Evolutionary conservation across 1,139 yeast genomes (phyloP), one percentile per base, ranked within the genome.

Genomic region (Spathaspora sp.): DNA sequence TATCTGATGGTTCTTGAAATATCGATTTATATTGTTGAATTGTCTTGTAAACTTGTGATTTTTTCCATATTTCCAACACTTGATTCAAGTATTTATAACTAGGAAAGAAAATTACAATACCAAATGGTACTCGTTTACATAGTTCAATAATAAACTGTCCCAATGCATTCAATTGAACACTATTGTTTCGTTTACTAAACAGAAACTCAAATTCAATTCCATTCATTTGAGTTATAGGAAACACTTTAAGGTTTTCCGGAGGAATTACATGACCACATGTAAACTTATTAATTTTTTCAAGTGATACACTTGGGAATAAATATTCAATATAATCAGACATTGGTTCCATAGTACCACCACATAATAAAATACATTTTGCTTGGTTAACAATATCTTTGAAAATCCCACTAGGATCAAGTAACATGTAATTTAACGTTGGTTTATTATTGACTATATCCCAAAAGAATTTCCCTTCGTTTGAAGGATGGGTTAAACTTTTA

Each of bases 331-430:
- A 87, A 54, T 91, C 97, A 13, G 74, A 63, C 48, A 84, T 74
- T 0, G 99, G 99, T 59, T 89, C 95, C 97, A 91, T 90, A 0
- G 99, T 91, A 15, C 99, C 99, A 33, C 99, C 99, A 9, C 97
- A 95, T 5, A 91, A 63, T 2, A 91, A 71, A 0, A 91, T 85
- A 60, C 95, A 86, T 53, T 76, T 78, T 0, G 91, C 78, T 29
- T 82, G 78, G 6, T 81, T 80, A 0, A 89, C 80, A 1, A 91
- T 72, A 10, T 82, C 84, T 49, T 74, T 73, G 59, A 91, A 89
- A 2, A 81, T 71, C 43, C 78, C 80, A 47, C 91, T 82, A 1
- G 97, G 96, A 58, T 91, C 97, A 10, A 91, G 69, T 11, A 90
- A 67, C 75, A 90, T 78, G 56, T 91, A 91, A 52, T 81, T 81